A percentile compares a stretch with the other conserved stretches of the same genome.
Evolutionary conservation across 192 early-diverging fungal species (phyloP).

Genomic region (Coemansia sp.): DNA sequence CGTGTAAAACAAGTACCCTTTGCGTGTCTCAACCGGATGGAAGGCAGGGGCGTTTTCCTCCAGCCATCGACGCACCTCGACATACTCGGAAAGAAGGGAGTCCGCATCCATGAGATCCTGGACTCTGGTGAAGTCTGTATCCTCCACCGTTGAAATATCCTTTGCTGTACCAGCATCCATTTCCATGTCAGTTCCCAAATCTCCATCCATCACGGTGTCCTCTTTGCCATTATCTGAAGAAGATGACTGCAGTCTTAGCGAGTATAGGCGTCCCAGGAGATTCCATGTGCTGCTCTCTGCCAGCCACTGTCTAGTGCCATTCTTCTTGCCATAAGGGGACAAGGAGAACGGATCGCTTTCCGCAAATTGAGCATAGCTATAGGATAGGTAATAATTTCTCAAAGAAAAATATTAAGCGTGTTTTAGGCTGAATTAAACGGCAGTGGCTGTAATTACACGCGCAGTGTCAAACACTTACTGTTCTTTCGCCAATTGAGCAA

Average conservation of each 20-base stretch:
- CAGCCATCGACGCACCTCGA: constrained; percentile 52
- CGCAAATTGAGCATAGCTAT: background rate
- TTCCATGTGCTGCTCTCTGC: constrained; percentile 54
- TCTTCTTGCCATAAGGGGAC: constrained; percentile 7
- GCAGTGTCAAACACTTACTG: constrained; percentile 24
- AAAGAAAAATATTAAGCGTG: background rate
- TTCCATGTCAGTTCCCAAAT: background rate
- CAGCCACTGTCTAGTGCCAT: constrained; percentile 31
- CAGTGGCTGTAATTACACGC: background rate
- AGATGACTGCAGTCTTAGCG: constrained; percentile 22
- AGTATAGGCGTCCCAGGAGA: constrained; percentile 42
- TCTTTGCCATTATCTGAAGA: background rate
- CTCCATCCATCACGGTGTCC: constrained; percentile 9
- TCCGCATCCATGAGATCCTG: constrained; percentile 37
- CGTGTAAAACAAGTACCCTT: constrained; percentile 57
- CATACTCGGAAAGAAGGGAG: constrained; percentile 37
- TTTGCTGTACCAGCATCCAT: background rate
- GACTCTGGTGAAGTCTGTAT: constrained; percentile 35
- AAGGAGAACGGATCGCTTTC: background rate
- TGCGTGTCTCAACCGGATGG: constrained; percentile 53
- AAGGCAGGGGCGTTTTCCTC: constrained; percentile 49
- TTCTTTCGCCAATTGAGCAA: constrained; percentile 29
- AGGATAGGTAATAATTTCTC: background rate
- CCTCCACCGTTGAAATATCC: background rate
- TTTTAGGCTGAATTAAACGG: background rate